Base-by-base conservation (phyloP, 805 yeast genomes). In the Henningerozyma blattae region DNA sequence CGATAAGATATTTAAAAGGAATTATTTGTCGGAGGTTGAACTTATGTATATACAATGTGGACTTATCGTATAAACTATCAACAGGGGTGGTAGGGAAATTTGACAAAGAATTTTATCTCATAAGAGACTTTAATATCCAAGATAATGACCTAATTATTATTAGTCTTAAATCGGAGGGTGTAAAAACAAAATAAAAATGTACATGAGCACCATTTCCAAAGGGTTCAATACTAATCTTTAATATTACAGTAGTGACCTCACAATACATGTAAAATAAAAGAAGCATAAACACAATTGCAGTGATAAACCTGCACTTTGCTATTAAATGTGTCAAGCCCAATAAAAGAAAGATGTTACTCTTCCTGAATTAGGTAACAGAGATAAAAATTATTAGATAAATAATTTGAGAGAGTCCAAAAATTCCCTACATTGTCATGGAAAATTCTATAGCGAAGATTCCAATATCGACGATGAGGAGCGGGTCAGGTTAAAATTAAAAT, bases 401-500 rank as follows among this genome's bases (percentile, higher is more conserved):
- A 19, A 26, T n/a, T n/a, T n/a, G n/a, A n/a, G n/a, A 20, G 26
- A 30, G 17, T 74, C 84, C 86, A 78, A 77, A 79, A 78, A 79
- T 77, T 78, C 87, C 81, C 76, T 68, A 47, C 62, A 58, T 56
- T 58, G 58, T 53, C 51, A 34, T 36, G 34, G 39, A 41, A 35
- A 33, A 42, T 54, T 56, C 48, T 59, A 31, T 61, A 71, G 72
- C 70, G 69, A 62, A 59, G 47, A 41, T 38, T 50, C 45, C 46
- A 53, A 41, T 37, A 41, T 48, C 44, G 57, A 52, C 50, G 58
- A 57, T 58, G 58, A 59, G 73, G 73, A 77, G 77, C 75, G 70
- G 72, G 79, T 94, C 87, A 89, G 64, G 87, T 91, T 81, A 79
- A 77, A 75, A 84, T 87, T 84, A 53, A 45, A 54, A 50, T 91